Conservation (phyloP, 805 yeast genomes). For the Kazachstania viticola region DNA sequence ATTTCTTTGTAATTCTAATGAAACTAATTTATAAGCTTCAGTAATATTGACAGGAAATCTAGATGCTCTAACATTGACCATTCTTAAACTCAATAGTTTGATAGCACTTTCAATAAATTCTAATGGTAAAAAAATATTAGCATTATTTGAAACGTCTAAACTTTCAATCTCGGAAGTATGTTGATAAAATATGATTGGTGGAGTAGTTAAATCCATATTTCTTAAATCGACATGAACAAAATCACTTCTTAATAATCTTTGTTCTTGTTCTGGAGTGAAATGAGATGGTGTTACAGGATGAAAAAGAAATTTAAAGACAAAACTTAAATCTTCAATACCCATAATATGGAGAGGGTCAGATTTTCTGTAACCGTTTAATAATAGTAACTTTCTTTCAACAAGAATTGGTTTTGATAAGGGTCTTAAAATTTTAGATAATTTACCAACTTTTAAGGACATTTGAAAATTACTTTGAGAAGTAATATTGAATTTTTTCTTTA, state of each 20-base stretch:
- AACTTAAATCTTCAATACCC: constrained; percentile 77
- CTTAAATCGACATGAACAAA: constrained; percentile 64
- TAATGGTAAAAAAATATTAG: constrained; percentile 69
- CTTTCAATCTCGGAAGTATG: constrained; percentile 72
- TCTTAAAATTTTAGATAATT: constrained; percentile 59
- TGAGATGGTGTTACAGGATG: constrained; percentile 51
- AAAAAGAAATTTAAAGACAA: constrained; percentile 68
- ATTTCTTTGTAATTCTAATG: constrained; percentile 69
- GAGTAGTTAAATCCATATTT: constrained; percentile 64
- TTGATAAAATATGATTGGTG: constrained; percentile 73
- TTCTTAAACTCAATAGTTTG: constrained; percentile 54
- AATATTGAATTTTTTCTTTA: constrained; percentile 69
- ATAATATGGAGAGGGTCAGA: constrained; percentile 66
- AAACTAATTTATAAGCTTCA: constrained; percentile 53
- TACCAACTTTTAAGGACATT: constrained; percentile 65
- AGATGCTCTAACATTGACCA: constrained; percentile 61
- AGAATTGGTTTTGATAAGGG: constrained; percentile 65
- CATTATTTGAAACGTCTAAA: constrained; percentile 76
- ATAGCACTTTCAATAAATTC: constrained; percentile 78
- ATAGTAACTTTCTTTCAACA: constrained; percentile 60
- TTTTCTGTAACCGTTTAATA: constrained; percentile 68
- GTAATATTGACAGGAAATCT: constrained; percentile 64
- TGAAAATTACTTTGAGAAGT: constrained; percentile 63
- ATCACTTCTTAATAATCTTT: constrained; percentile 42
- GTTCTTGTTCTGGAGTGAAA: constrained; percentile 58